Conservation (phyloP, 176 grass and related monocot species). For the Oryza meyeriana region DNA sequence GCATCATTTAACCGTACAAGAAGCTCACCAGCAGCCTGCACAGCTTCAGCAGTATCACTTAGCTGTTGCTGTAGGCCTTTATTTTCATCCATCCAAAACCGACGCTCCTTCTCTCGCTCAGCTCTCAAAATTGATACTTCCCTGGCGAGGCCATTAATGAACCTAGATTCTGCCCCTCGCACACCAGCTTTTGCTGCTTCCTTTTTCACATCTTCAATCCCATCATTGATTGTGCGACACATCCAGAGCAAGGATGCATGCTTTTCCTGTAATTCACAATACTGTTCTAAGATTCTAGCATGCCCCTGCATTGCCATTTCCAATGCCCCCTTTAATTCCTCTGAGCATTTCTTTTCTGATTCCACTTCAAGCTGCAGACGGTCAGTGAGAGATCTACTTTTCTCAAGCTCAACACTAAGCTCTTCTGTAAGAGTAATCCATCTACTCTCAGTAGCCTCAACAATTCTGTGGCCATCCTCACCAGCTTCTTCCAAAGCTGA, state of each 20-base stretch:
- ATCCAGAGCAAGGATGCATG: constrained; percentile 42
- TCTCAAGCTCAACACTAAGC: constrained; percentile 54
- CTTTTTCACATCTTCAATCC: constrained; percentile 63
- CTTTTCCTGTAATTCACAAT: constrained; percentile 64
- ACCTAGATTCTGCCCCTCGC: constrained; percentile 43
- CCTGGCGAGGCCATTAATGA: constrained; percentile 53
- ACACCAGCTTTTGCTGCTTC: constrained; percentile 59
- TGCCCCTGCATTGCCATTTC: constrained; percentile 62
- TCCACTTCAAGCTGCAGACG: constrained; percentile 40
- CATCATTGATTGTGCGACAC: constrained; percentile 45
- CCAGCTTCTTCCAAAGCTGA: constrained; percentile 28
- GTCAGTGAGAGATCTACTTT: constrained; percentile 25
- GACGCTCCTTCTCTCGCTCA: constrained; percentile 2
- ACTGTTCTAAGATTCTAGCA: constrained; percentile 62
- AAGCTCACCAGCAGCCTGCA: constrained; percentile 67
- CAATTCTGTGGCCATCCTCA: constrained; percentile 14
- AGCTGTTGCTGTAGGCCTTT: constrained; percentile 53
- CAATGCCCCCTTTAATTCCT: constrained; percentile 62
- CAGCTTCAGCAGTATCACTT: constrained; percentile 64
- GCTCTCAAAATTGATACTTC: constrained; percentile 49
- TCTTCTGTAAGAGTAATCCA: constrained; percentile 58
- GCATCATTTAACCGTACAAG: constrained; percentile 64
- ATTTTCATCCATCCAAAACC: constrained; percentile 32
- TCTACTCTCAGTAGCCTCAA: constrained; percentile 33
- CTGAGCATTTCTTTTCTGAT: constrained; percentile 59